Conservation (phyloP, 2,329 filamentous ascomycete species). For the Fusarium odoratissimum region DNA sequence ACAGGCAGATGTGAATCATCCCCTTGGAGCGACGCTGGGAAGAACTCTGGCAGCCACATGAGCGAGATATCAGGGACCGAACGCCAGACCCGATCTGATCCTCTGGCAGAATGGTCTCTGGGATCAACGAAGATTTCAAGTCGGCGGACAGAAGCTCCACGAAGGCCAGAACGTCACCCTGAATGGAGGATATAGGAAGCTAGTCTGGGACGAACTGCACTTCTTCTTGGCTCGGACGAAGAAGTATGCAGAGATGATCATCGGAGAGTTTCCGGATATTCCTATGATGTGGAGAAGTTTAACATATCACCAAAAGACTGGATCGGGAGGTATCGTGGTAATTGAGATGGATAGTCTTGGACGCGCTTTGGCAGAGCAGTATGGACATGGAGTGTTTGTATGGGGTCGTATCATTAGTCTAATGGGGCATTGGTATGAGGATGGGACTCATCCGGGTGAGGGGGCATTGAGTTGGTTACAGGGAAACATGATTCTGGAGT, state of each 20-base stretch:
- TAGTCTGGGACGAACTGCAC: conserved; percentile 5
- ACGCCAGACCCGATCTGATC: neutral
- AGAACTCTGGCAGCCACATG: neutral
- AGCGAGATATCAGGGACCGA: neutral
- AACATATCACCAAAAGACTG: conserved; percentile 2
- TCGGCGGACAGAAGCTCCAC: neutral
- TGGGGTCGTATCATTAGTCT: neutral
- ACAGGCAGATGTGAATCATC: neutral
- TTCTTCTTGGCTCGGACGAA: neutral
- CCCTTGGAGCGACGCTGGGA: conserved; percentile 10
- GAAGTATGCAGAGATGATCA: neutral
- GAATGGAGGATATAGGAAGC: neutral
- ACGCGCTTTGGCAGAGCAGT: neutral
- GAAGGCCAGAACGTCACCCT: neutral
- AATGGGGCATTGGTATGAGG: neutral
- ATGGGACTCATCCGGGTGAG: neutral
- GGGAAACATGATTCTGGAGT: conserved; percentile 10
- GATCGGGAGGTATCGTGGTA: neutral
- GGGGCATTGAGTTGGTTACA: conserved; percentile 1
- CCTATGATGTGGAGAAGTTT: conserved; percentile 8
- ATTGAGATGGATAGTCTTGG: conserved; percentile 11
- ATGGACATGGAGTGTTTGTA: conserved; percentile 4
- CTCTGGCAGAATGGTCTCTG: conserved; percentile 4
- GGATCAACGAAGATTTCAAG: conserved; percentile 2
- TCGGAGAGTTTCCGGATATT: neutral